These are phyloP conservation scores for Exophiala aquamarina DNA, from an alignment of 2,329 filamentous ascomycete species.

Conservation along the genomic window DNA sequence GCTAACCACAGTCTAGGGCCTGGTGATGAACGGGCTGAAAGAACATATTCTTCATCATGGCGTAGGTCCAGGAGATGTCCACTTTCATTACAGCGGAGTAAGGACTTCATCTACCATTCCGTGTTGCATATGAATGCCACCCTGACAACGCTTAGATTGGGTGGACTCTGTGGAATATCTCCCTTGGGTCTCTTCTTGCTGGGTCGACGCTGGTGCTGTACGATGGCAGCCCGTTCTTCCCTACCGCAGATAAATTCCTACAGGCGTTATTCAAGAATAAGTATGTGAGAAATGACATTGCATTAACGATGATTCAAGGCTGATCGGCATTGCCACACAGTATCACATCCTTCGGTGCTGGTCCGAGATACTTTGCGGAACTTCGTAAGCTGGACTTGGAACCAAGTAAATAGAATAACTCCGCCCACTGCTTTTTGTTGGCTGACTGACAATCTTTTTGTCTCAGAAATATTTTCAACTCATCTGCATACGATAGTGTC, in stretches of 20 bases:
- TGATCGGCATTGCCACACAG: background rate
- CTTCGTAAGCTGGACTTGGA: conserved; percentile 7
- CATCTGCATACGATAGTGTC: conserved; percentile 7
- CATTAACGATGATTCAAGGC: too few relatives aligned
- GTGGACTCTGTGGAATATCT: conserved; percentile 46
- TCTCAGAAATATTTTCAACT: conserved; percentile 11
- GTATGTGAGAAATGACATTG: background rate
- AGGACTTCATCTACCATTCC: background rate
- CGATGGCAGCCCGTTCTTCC: conserved; percentile 77
- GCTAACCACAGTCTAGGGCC: too few relatives aligned
- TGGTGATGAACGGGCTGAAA: conserved; percentile 45
- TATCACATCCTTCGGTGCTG: conserved; percentile 10
- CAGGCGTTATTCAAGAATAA: conserved; percentile 32
- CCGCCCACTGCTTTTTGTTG: background rate
- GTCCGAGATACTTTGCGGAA: conserved; percentile 13
- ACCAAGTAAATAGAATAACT: conserved; percentile 2
- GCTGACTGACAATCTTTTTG: conserved; percentile 42
- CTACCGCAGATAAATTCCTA: conserved; percentile 61
- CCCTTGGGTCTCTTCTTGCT: conserved; percentile 57
- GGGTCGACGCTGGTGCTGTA: conserved; percentile 68
- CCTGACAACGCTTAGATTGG: too few relatives aligned
- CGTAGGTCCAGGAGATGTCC: conserved; percentile 38
- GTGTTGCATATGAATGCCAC: too few relatives aligned
- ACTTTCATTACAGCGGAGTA: conserved; percentile 44
- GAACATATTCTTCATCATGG: conserved; percentile 59